Conservation (phyloP, 1,139 yeast species). For the Hyphopichia wangnamkhiaoensis region DNA sequence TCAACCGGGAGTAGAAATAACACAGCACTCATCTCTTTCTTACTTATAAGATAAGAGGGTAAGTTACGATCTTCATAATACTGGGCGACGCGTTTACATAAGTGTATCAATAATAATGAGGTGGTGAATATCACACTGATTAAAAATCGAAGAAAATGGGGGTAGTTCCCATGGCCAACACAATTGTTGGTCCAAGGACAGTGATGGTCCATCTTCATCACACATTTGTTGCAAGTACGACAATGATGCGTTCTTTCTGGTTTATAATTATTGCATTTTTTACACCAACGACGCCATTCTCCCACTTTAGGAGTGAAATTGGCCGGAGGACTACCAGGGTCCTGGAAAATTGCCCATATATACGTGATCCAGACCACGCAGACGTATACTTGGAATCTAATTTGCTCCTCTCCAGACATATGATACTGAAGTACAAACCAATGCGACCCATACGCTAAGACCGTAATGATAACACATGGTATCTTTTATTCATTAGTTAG, state of each 20-base stretch:
- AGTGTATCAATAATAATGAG: conserved; percentile 45
- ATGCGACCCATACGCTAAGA: conserved; percentile 67
- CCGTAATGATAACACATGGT: conserved; percentile 62
- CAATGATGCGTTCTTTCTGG: conserved; percentile 97
- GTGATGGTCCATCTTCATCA: conserved; percentile 83
- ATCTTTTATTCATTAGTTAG: conserved; percentile 42
- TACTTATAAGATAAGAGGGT: conserved; percentile 61
- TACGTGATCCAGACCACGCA: conserved; percentile 74
- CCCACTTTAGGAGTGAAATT: conserved; percentile 27
- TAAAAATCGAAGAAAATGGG: conserved; percentile 81
- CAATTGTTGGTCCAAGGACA: conserved; percentile 97
- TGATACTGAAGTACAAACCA: conserved; percentile 53
- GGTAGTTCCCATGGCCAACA: conserved; percentile 77
- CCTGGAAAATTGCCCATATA: conserved; percentile 51
- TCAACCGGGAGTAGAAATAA: conserved; percentile 58
- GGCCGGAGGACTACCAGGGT: conserved; percentile 64
- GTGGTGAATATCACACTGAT: conserved; percentile 65
- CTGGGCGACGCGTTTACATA: conserved; percentile 39
- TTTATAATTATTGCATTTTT: conserved; percentile 81
- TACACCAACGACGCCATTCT: conserved; percentile 45
- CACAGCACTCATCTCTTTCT: conserved; percentile 55
- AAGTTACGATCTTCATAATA: conserved; percentile 56
- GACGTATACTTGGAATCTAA: conserved; percentile 50
- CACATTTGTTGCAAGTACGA: conserved; percentile 66
- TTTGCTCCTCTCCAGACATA: conserved; percentile 39